A percentile compares a stretch with the other conserved stretches of the same genome.
Conservation (phyloP, 306 rosid genomes). For the Inga oerstediana region DNA sequence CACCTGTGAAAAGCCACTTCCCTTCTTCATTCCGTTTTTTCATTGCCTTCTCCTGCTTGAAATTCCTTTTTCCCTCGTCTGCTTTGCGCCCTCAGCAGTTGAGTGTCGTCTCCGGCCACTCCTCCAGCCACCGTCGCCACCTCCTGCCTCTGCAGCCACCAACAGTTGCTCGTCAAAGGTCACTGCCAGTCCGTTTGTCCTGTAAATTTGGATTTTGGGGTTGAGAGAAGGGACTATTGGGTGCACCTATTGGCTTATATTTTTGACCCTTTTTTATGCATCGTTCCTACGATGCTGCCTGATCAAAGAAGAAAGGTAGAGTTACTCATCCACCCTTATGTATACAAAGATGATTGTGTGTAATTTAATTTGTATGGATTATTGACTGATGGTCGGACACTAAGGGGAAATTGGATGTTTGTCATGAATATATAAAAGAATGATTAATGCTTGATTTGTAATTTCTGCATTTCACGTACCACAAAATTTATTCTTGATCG, state of each 20-base stretch:
- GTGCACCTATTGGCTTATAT: conserved; percentile 45
- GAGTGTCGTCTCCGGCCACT: too few species aligned
- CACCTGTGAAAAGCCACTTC: conserved; percentile 11
- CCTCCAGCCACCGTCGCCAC: too few species aligned
- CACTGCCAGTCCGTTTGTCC: conserved; percentile 14
- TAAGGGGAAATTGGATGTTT: background rate
- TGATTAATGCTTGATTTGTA: conserved; percentile 23
- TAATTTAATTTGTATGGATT: conserved; percentile 21
- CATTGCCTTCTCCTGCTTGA: too few species aligned
- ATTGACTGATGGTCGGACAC: background rate
- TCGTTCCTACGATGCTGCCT: conserved; percentile 64
- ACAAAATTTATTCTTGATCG: background rate
- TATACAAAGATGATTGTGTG: background rate
- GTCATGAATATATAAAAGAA: background rate
- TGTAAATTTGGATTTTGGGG: conserved; percentile 46
- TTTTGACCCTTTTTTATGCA: conserved; percentile 48
- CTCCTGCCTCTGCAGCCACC: too few species aligned
- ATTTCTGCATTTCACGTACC: conserved; percentile 13
- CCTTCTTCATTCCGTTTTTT: too few species aligned
- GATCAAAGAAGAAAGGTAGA: conserved; percentile 95
- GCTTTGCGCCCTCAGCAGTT: too few species aligned
- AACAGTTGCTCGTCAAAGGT: too few species aligned
- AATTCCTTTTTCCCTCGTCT: too few species aligned
- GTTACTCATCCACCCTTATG: conserved; percentile 8
- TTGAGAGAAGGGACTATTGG: conserved; percentile 45